These are phyloP conservation scores for Candida coquimbonensis DNA, from an alignment of 805 yeast genomes.

Conservation along the genomic window DNA sequence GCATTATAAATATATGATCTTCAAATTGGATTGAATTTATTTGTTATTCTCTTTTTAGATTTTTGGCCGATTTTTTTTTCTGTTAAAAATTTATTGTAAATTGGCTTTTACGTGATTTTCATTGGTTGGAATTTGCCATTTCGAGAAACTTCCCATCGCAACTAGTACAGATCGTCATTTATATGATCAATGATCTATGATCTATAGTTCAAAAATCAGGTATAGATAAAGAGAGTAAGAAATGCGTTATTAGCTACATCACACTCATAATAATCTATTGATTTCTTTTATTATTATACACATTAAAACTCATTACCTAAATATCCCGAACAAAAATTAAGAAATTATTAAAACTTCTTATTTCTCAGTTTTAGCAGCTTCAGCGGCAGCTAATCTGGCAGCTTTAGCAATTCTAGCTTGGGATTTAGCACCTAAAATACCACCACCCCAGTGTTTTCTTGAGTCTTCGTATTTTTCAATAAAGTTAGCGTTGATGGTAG, in stretches of 20 bases:
- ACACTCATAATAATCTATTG: not conserved
- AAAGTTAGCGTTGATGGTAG: slow-evolving; percentile 92
- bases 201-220: too few species aligned
- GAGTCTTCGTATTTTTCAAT: slow-evolving; percentile 88
- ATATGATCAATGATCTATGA: too few species aligned
- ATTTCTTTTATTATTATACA: not conserved
- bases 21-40: not conserved
- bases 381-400: slow-evolving; percentile 13
- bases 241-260: too few species aligned
- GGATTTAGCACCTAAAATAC: slow-evolving; percentile 94
- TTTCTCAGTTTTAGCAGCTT: slow-evolving; percentile 8
- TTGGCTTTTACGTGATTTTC: slow-evolving; percentile 10
- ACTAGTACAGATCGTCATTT: too few species aligned
- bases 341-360: not conserved
- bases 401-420: slow-evolving; percentile 57
- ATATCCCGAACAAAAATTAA: not conserved
- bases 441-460: slow-evolving; percentile 99
- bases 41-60: not conserved
- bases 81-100: slow-evolving; percentile 10
- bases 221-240: too few species aligned
- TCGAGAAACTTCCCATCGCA: slow-evolving; percentile 1
- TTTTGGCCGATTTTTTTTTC: not conserved
- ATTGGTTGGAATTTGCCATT: slow-evolving; percentile 13
- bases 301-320: too few species aligned
- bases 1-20: slow-evolving; percentile 21